Percentiles rank a stretch among this genome's conserved stretches.
phyloP scores from a whole-genome alignment of 768 basidiomycete genomes.

The Trametes coccinea region DNA sequence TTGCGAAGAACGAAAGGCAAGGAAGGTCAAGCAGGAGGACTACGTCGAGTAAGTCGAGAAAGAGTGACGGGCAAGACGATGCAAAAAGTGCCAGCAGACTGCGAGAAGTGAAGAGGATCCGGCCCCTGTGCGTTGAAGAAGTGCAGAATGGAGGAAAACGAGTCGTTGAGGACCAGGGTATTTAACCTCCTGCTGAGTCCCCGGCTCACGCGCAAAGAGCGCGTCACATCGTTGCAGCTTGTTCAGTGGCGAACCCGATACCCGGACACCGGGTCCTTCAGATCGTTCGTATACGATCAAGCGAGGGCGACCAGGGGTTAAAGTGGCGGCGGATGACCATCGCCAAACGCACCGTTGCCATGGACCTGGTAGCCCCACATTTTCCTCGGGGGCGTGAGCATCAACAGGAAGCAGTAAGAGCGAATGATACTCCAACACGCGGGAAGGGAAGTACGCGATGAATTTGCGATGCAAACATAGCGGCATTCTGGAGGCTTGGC shows the following conservation, averaged over 20 bases:
- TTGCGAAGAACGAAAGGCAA: neutral
- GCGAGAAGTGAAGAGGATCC: slow-evolving; percentile 16
- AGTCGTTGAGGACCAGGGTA: neutral
- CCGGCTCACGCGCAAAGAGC: too few relatives aligned
- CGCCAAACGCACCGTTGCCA: neutral
- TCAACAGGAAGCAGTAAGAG: neutral
- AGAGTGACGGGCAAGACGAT: neutral
- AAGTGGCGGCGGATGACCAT: neutral
- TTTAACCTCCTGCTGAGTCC: neutral
- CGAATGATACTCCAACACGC: neutral
- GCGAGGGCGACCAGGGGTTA: neutral
- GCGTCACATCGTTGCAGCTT: too few relatives aligned
- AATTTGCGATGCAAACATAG: neutral
- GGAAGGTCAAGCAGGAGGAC: neutral
- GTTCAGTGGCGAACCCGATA: neutral
- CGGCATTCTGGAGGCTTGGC: neutral
- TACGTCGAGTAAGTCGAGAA: slow-evolving; percentile 1
- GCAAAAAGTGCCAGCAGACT: slow-evolving; percentile 4
- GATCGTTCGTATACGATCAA: too few relatives aligned
- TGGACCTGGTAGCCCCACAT: neutral
- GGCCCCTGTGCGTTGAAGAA: slow-evolving; percentile 18
- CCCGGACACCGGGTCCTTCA: neutral
- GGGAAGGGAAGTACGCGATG: too few relatives aligned
- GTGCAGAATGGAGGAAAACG: neutral
- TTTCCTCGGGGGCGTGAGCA: neutral